These are phyloP conservation scores for Colletotrichum sp. DNA, from an alignment of 2,329 filamentous ascomycete genomes.

Conservation along the genomic window DNA sequence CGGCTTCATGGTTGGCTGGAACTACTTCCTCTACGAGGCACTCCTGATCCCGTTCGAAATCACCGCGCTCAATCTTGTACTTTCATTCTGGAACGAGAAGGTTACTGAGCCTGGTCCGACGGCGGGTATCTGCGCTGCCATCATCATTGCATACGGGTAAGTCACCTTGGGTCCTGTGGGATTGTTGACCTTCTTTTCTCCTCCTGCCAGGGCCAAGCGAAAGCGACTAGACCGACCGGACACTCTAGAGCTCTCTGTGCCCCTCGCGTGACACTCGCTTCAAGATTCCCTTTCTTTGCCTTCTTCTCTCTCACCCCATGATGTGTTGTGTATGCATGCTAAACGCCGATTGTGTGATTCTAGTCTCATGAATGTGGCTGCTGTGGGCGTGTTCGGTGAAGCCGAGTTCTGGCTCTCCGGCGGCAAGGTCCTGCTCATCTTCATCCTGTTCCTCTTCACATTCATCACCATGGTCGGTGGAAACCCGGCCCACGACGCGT, in stretches of 20 bases:
- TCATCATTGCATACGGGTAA: constrained; percentile 23
- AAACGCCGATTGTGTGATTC: constrained; percentile 13
- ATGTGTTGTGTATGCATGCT: constrained; percentile 15
- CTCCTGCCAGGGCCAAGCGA: neutral
- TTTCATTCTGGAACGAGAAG: constrained; percentile 27
- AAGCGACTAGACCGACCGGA: constrained; percentile 1
- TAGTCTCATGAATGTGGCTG: constrained; percentile 24
- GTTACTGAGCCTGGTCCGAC: constrained; percentile 20
- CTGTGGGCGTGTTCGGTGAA: constrained; percentile 52
- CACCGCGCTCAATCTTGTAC: constrained; percentile 26
- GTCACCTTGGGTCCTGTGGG: neutral
- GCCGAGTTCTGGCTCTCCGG: constrained; percentile 63
- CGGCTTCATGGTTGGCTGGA: constrained; percentile 62
- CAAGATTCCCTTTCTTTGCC: neutral
- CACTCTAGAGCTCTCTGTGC: constrained; percentile 7
- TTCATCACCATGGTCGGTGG: constrained; percentile 44
- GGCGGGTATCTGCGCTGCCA: constrained; percentile 25
- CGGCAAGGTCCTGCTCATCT: constrained; percentile 59
- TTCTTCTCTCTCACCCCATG: neutral
- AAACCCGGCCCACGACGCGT: constrained; percentile 26
- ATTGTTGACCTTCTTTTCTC: constrained; percentile 1
- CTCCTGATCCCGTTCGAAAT: constrained; percentile 44
- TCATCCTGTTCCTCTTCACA: constrained; percentile 68
- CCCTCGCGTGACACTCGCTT: neutral
- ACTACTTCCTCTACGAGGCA: constrained; percentile 61